Evolutionary conservation across 805 yeast genomes (phyloP).

Genomic region (Lipomyces mesembrius): DNA sequence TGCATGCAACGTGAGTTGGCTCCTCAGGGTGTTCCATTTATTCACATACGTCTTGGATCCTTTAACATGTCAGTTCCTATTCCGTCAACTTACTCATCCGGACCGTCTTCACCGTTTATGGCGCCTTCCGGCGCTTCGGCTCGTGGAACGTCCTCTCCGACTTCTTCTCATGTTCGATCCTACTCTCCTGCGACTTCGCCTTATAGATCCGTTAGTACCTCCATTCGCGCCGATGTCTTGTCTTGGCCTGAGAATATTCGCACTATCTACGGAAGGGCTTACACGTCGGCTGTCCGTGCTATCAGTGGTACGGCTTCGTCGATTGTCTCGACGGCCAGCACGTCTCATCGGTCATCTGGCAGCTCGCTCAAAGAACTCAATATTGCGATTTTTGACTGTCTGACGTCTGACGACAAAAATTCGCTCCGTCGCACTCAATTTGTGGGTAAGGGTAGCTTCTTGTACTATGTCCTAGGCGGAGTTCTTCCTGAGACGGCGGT

Average conservation of each 20-base stretch:
- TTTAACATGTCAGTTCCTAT: conserved; percentile 48
- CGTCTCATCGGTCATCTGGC: conserved; percentile 18
- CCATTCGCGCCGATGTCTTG: conserved; percentile 49
- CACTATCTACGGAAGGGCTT: conserved; percentile 46
- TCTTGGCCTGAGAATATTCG: conserved; percentile 50
- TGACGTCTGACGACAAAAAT: conserved; percentile 23
- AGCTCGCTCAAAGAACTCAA: conserved; percentile 28
- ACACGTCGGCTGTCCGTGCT: conserved; percentile 37
- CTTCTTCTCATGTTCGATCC: conserved; percentile 29
- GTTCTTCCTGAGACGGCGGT: conserved; percentile 31
- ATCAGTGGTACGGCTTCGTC: conserved; percentile 34
- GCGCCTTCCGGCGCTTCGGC: conserved; percentile 12
- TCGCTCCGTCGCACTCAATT: conserved; percentile 29
- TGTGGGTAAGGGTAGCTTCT: conserved; percentile 34
- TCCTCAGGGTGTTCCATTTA: conserved; percentile 52
- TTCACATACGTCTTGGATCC: conserved; percentile 55
- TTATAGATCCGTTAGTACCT: conserved; percentile 41
- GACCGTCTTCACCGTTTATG: conserved; percentile 30
- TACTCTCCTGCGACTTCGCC: conserved; percentile 37
- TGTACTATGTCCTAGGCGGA: conserved; percentile 34
- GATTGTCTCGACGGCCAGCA: conserved; percentile 22
- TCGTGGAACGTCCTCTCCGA: conserved; percentile 31
- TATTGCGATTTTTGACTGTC: conserved; percentile 32
- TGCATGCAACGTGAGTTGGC: conserved; percentile 52
- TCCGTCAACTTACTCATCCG: conserved; percentile 31